Evolutionary conservation across 192 early-diverging fungal species (phyloP), one percentile per base, ranked within the genome.

Genomic region (Fimicolochytrium jonesii): DNA sequence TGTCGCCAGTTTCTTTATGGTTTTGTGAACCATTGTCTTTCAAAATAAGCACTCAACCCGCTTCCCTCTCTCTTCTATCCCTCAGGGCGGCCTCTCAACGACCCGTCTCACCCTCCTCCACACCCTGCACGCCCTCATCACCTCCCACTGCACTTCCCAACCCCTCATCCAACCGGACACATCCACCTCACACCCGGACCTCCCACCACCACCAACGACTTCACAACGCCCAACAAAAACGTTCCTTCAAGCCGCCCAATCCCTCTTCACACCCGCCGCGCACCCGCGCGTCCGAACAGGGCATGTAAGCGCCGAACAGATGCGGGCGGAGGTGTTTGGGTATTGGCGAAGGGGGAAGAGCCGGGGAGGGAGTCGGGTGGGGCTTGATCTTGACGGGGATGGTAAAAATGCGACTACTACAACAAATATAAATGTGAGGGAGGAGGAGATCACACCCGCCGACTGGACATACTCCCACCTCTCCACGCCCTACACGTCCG

Each of bases 401-500:
- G n/a, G n/a, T n/a, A n/a, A n/a, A n/a, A n/a, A n/a, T n/a, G n/a
- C n/a, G n/a, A n/a, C n/a, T n/a, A n/a, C n/a, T n/a, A n/a, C n/a
- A n/a, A n/a, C n/a, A n/a, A 17, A 9, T 17, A 28, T 17, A 5
- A 26, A 26, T 22, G 36, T 32, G 6, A 33, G 44, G 39, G 37
- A 45, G 22, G 66, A 68, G 48, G 20, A 52, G 1, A 63, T 68
- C 28, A n/a, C n/a, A n/a, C n/a, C n/a, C n/a, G n/a, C n/a, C n/a
- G 66, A 68, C 50, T 68, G 58, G 59, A 59, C 63, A 39, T 68
- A 64, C 35, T n/a, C n/a, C n/a, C n/a, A n/a, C n/a, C n/a, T n/a
- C n/a, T n/a, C n/a, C n/a, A n/a, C n/a, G n/a, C n/a, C n/a, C n/a
- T 68, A 63, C 41, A 55, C 41, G 29, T 45, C 57, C 0, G 47